Conservation (phyloP, 305 asterid species). For the Solanum aculeatissimum region DNA sequence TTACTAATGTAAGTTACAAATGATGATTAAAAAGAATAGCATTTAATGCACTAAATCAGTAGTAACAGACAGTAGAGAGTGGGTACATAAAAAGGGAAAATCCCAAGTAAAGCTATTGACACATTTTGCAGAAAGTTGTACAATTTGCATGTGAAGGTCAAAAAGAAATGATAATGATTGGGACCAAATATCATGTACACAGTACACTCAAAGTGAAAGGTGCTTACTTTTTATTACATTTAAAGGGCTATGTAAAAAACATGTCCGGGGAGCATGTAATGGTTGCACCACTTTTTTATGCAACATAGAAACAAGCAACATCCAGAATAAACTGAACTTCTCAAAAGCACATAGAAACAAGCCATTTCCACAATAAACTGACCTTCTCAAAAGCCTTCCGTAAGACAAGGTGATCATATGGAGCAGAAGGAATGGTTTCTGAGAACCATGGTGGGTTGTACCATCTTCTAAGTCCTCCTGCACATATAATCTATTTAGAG, state of each 20-base stretch:
- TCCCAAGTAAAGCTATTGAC: background rate
- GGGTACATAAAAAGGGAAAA: background rate
- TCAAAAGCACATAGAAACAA: slow-evolving; percentile 46
- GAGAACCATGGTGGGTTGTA: slow-evolving; percentile 91
- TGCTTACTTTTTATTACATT: background rate
- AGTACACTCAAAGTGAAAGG: background rate
- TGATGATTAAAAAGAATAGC: background rate
- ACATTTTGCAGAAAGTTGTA: background rate
- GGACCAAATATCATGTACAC: background rate
- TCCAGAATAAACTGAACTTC: slow-evolving; percentile 52
- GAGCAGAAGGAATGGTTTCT: slow-evolving; percentile 66
- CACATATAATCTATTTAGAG: slow-evolving; percentile 14
- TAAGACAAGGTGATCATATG: slow-evolving; percentile 69
- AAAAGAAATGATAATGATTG: background rate
- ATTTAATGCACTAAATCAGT: background rate
- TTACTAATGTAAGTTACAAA: background rate
- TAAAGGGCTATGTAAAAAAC: background rate
- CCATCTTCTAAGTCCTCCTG: slow-evolving; percentile 92
- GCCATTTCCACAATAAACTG: slow-evolving; percentile 10
- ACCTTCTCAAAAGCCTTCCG: slow-evolving; percentile 97
- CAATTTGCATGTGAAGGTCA: background rate
- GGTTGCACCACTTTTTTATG: background rate
- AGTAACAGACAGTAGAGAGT: background rate
- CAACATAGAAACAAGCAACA: background rate
- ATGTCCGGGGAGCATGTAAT: background rate